Percentiles rank a stretch among this genome's conserved stretches.
phyloP scores from a whole-genome alignment of 129 eudicot species.

The Pulicaria dysenterica region DNA sequence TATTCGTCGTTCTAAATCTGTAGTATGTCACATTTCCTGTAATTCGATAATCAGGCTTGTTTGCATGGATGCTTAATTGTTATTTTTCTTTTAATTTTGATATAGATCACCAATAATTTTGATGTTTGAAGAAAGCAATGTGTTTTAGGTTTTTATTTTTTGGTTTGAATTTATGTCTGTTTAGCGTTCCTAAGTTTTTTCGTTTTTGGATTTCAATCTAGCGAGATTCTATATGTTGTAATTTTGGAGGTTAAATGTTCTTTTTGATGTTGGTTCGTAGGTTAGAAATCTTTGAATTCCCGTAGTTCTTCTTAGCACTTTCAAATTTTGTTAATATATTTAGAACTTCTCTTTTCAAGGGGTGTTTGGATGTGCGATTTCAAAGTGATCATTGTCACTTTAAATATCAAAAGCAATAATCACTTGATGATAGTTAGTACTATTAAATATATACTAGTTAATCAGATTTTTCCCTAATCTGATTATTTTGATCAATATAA shows the following conservation, averaged over 20 bases:
- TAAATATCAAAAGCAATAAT: not conserved
- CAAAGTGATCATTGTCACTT: not conserved
- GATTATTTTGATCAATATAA: not conserved
- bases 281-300: not conserved
- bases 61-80: not conserved
- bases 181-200: not conserved
- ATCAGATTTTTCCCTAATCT: not conserved
- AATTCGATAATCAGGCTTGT: conserved; percentile 7
- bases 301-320: not conserved
- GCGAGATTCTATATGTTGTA: not conserved
- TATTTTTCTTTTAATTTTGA: conserved; percentile 5
- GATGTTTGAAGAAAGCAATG: not conserved
- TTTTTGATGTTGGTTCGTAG: too few species aligned
- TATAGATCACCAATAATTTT: not conserved
- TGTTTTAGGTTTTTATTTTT: not conserved
- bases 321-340: not conserved
- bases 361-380: conserved; percentile 6
- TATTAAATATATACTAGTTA: not conserved
- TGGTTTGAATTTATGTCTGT: not conserved
- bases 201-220: not conserved
- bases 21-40: not conserved
- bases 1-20: not conserved
- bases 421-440: not conserved
- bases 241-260: not conserved
- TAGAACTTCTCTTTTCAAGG: not conserved